Evolutionary conservation across 768 basidiomycete species (phyloP).

Genomic region (Termitomyces sp.): DNA sequence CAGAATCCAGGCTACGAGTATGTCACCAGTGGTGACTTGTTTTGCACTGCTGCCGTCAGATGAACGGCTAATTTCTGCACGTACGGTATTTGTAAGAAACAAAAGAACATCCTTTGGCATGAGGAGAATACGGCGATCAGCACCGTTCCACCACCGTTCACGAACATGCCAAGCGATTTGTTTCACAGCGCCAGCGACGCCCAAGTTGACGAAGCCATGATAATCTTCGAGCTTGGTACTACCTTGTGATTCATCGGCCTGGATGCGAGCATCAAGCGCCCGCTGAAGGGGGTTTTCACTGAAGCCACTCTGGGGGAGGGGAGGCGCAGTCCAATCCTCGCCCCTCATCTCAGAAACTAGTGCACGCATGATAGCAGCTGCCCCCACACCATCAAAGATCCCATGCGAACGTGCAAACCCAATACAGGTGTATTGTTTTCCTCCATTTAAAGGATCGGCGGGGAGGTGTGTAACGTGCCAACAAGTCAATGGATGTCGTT

Average conservation of each 20-base stretch:
- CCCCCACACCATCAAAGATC: conserved; percentile 36
- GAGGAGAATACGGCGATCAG: conserved; percentile 26
- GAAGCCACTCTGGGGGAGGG: conserved; percentile 24
- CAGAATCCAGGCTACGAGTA: conserved; percentile 34
- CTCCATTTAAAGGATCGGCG: conserved; percentile 18
- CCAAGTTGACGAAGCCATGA: conserved; percentile 22
- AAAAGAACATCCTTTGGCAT: conserved; percentile 24
- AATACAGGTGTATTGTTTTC: conserved; percentile 28
- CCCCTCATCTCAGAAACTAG: conserved; percentile 33
- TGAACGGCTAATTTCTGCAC: conserved; percentile 17
- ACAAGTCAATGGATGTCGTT: conserved; percentile 30
- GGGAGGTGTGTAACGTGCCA: conserved; percentile 41
- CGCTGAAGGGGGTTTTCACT: conserved; percentile 28
- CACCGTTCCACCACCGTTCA: conserved; percentile 31
- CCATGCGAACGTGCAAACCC: conserved; percentile 38
- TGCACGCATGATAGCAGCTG: conserved; percentile 28
- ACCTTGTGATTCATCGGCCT: background rate
- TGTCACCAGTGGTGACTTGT: conserved; percentile 26
- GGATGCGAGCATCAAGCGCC: conserved; percentile 17
- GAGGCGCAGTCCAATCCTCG: conserved; percentile 29
- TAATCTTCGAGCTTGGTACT: conserved; percentile 3
- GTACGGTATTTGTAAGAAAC: conserved; percentile 24
- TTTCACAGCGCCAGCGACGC: conserved; percentile 23
- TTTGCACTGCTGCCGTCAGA: conserved; percentile 15
- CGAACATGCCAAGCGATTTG: conserved; percentile 28